These are phyloP conservation scores for Paecilomyces formosus DNA, from an alignment of 2,329 filamentous ascomycete genomes.

Conservation along the genomic window DNA sequence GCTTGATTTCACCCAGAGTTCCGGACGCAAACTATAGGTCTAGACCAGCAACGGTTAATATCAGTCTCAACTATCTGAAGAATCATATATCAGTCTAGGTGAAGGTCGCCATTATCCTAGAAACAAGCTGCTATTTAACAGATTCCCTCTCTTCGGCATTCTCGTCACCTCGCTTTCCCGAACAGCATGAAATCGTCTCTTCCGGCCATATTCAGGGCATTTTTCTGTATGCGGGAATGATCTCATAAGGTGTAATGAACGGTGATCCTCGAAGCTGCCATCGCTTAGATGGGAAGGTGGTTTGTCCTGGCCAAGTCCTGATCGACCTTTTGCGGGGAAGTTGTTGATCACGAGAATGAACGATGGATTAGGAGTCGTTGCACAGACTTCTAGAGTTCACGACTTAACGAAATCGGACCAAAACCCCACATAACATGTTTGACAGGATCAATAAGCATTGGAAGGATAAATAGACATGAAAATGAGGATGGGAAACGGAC, in stretches of 20 bases:
- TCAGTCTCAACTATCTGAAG: neutral
- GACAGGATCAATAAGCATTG: neutral
- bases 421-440: neutral
- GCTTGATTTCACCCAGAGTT: neutral
- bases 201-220: neutral
- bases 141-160: neutral
- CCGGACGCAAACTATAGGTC: neutral
- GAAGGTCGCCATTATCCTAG: neutral
- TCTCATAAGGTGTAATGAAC: neutral
- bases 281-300: neutral
- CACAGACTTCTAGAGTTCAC: neutral
- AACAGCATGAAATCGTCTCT: neutral
- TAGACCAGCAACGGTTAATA: neutral
- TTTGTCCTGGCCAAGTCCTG: neutral
- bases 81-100: neutral
- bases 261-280: neutral
- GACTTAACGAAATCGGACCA: neutral
- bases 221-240: neutral
- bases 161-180: neutral
- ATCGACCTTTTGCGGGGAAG: neutral
- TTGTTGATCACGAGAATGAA: neutral
- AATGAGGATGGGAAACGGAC: neutral
- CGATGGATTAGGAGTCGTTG: neutral
- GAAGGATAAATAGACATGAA: neutral
- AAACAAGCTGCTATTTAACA: neutral